These are phyloP conservation scores for Lentinus tigrinus DNA, from an alignment of 768 basidiomycete species.

Conservation along the genomic window DNA sequence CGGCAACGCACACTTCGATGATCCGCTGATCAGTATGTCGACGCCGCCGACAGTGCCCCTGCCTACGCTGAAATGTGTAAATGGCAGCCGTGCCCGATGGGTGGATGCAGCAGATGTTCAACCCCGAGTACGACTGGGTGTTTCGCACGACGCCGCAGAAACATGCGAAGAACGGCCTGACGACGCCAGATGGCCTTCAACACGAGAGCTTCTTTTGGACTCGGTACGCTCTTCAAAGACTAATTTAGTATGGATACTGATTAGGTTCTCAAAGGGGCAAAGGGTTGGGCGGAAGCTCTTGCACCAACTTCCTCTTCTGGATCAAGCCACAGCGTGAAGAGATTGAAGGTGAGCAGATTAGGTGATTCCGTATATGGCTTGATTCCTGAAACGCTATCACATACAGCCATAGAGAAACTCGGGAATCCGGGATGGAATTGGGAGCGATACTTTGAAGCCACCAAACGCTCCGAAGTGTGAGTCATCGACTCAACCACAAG, in stretches of 20 bases:
- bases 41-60: not conserved
- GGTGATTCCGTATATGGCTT: too few species aligned
- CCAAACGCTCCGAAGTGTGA: slow-evolving; percentile 32
- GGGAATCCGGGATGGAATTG: slow-evolving; percentile 60
- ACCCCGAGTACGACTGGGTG: slow-evolving; percentile 20
- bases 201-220: not conserved
- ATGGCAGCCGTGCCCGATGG: not conserved
- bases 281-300: slow-evolving; percentile 40
- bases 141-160: slow-evolving; percentile 10
- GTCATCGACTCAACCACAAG: too few species aligned
- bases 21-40: slow-evolving; percentile 4
- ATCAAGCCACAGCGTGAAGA: slow-evolving; percentile 29
- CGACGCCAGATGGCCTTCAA: not conserved
- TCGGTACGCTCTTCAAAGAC: not conserved
- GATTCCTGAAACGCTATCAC: not conserved
- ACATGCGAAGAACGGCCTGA: not conserved
- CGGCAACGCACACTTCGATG: slow-evolving; percentile 18
- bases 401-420: slow-evolving; percentile 39
- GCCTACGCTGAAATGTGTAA: not conserved
- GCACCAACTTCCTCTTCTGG: slow-evolving; percentile 41
- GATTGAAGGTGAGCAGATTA: slow-evolving; percentile 27
- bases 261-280: slow-evolving; percentile 16
- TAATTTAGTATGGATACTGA: not conserved
- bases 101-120: slow-evolving; percentile 5
- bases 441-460: slow-evolving; percentile 31